Evolutionary conservation across 2,329 filamentous ascomycete genomes (phyloP), one percentile per base, ranked within the genome.

Genomic region (Lecanicillium sp.): DNA sequence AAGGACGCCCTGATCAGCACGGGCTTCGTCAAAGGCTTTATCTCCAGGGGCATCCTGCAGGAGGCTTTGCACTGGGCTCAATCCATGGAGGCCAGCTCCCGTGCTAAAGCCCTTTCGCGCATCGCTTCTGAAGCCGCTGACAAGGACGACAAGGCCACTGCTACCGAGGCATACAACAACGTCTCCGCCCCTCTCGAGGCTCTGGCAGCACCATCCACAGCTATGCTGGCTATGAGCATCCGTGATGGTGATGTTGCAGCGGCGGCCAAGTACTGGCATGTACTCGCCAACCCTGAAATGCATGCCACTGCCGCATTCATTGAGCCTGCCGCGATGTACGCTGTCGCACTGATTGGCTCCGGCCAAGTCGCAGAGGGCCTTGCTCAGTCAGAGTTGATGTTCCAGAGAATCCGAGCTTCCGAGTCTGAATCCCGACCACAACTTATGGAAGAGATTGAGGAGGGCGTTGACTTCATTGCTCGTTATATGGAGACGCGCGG

Each of bases 241-340:
- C 87, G 90, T 42, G 74, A 78, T 46, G 87, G 86, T 42, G 83
- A 94, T 59, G 77, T 95, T 42, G 69, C 80, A 17, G 75, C 78
- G 40, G 89, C 89, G 36, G 76, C 83, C 46, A 74, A 80, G 46
- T 90, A 87, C 65, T 96, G 90, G 88, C 74, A 78, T 38, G 69
- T 85, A 41, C 68, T 96, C 39, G 78, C 73, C 46, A 73, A 68
- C 29, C 72, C 79, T 3, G 72, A 79, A 42, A 70, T 77, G 52
- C 66, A 72, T 37, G 72, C 78, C 25, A 73, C 74, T 11, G 58
- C 72, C 39, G 68, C 79, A 22, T 82, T 94, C 59, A 84, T 95
- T 45, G 88, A 95, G 64, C 85, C 88, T 17, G 84, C 87, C 11
- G 78, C 86, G 41, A 95, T 96, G 87, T 95, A 90, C 54, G 79